Percentiles rank a stretch among this genome's conserved stretches.
Evolutionary conservation across 768 basidiomycete genomes (phyloP).

Genomic region (Tulasnella sp.): DNA sequence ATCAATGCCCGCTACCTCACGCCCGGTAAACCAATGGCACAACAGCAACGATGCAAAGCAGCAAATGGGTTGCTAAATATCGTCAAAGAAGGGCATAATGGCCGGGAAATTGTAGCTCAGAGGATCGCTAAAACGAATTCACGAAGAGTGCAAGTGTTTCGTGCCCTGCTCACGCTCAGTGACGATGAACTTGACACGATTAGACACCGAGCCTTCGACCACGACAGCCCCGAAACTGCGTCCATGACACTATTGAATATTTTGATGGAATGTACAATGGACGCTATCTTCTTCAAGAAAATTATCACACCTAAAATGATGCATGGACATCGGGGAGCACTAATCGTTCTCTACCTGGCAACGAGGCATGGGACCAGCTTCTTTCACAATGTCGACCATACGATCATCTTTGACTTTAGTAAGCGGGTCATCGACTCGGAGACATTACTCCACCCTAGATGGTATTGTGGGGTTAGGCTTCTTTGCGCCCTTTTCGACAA

Average conservation of each 20-base stretch:
- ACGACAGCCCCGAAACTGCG: not conserved
- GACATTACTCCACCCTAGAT: not conserved
- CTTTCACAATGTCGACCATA: not conserved
- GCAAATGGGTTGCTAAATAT: not conserved
- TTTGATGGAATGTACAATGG: too few species aligned
- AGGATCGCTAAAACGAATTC: not conserved
- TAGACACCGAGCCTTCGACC: not conserved
- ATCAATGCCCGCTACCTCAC: too few species aligned
- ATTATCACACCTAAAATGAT: too few species aligned
- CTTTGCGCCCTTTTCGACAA: not conserved
- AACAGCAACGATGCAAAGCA: not conserved
- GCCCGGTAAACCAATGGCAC: not conserved
- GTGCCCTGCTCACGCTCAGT: not conserved
- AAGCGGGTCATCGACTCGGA: too few species aligned
- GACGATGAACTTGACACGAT: not conserved
- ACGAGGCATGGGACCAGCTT: too few species aligned
- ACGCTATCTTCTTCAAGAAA: too few species aligned
- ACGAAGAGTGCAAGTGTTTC: not conserved
- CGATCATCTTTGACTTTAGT: not conserved
- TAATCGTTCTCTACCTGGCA: too few species aligned
- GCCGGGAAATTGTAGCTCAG: not conserved
- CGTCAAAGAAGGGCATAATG: not conserved
- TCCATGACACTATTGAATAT: not conserved
- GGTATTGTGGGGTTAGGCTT: not conserved
- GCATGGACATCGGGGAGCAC: too few species aligned